phyloP scores from a whole-genome alignment of 139 green algal genomes.

The Haematococcus lacustris region DNA sequence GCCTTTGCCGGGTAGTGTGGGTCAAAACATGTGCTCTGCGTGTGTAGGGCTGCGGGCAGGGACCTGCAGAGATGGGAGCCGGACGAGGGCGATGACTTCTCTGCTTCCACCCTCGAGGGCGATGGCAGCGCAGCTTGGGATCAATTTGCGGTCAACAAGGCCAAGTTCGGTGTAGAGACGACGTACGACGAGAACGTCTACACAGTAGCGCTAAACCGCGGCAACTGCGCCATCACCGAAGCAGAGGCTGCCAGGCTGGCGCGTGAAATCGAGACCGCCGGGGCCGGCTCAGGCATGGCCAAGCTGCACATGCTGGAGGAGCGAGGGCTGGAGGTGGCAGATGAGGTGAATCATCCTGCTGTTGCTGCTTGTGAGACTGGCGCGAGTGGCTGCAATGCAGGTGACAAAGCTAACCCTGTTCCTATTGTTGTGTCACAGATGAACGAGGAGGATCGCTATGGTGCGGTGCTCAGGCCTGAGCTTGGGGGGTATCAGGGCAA shows the following conservation, averaged over 20 bases:
- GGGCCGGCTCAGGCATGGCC: conserved; percentile 1
- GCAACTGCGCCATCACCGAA: conserved; percentile 55
- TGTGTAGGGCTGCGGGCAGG: conserved; percentile 35
- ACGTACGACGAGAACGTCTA: conserved; percentile 67
- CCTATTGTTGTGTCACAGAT: no score
- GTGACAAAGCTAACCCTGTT: no score
- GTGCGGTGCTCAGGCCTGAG: conserved; percentile 49
- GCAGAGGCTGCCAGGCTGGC: conserved; percentile 70
- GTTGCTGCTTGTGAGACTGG: no score
- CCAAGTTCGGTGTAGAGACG: conserved; percentile 76
- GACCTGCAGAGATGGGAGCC: conserved; percentile 73
- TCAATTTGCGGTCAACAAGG: conserved; percentile 83
- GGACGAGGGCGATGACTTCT: conserved; percentile 23
- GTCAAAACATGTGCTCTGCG: neutral
- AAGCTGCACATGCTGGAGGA: conserved; percentile 81
- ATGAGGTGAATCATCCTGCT: conserved; percentile 36
- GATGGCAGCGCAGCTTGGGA: conserved; percentile 57
- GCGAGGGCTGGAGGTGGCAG: conserved; percentile 53
- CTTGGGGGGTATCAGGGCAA: neutral
- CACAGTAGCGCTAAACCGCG: conserved; percentile 29
- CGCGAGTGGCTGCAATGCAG: no score
- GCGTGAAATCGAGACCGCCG: conserved; percentile 53
- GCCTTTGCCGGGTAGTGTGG: neutral
- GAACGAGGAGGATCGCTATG: conserved; percentile 83
- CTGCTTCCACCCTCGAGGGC: conserved; percentile 31